These are phyloP conservation scores for Rhizopus stolonifer DNA, from an alignment of 371 early-diverging fungal species.

Conservation along the genomic window DNA sequence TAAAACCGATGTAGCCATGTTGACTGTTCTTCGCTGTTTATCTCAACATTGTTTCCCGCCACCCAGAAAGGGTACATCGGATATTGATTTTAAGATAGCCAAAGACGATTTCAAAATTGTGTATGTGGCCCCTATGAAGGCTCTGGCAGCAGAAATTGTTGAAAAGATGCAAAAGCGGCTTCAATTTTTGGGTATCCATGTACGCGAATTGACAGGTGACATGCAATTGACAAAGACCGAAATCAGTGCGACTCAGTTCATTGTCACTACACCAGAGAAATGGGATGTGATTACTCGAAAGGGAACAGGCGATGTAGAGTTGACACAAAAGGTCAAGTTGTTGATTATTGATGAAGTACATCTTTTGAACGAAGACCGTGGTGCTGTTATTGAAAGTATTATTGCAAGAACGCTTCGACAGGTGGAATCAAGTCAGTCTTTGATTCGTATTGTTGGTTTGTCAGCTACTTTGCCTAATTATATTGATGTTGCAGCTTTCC, in stretches of 20 bases:
- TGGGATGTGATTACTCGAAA: conserved; percentile 99
- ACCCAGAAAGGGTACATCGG: conserved; percentile 40
- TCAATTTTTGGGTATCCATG: conserved; percentile 80
- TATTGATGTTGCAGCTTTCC: conserved; percentile 94
- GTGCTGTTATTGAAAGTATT: conserved; percentile 97
- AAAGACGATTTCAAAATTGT: conserved; percentile 93
- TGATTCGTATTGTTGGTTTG: conserved; percentile 98
- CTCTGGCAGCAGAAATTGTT: conserved; percentile 97
- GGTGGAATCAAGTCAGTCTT: conserved; percentile 85
- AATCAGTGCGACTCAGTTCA: conserved; percentile 89
- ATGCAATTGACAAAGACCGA: conserved; percentile 95
- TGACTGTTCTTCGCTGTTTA: conserved; percentile 83
- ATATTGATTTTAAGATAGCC: conserved; percentile 56
- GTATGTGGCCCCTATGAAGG: conserved; percentile 99
- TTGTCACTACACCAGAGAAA: conserved; percentile 99
- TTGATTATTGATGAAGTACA: conserved; percentile 99
- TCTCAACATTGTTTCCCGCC: conserved; percentile 63
- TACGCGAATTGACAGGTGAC: conserved; percentile 95
- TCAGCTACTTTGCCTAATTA: conserved; percentile 99
- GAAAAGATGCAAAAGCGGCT: conserved; percentile 89
- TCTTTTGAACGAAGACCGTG: conserved; percentile 97
- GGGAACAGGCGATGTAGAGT: conserved; percentile 86
- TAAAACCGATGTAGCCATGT: conserved; percentile 98
- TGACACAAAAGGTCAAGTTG: conserved; percentile 84
- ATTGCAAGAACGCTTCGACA: conserved; percentile 95